Conservation (phyloP, 768 basidiomycete genomes). For the Lentinula aciculospora region DNA sequence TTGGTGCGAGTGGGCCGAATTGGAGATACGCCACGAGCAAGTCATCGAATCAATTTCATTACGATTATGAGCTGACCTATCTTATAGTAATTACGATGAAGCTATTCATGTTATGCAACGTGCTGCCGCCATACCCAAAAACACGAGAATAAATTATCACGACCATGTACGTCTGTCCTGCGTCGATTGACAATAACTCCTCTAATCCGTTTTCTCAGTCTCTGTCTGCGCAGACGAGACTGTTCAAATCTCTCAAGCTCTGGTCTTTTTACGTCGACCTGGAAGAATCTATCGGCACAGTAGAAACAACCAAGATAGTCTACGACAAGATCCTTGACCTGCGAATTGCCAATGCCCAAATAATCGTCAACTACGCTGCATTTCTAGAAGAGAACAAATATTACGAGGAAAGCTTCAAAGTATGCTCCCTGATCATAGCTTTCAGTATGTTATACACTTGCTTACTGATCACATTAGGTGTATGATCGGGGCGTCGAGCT, state of each 20-base stretch:
- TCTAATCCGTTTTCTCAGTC: conserved; percentile 36
- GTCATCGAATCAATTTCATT: conserved; percentile 21
- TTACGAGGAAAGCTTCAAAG: conserved; percentile 98
- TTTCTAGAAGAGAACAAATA: conserved; percentile 98
- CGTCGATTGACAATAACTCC: not conserved
- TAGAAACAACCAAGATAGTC: conserved; percentile 85
- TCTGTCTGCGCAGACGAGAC: conserved; percentile 77
- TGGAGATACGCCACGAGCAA: conserved; percentile 95
- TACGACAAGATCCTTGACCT: conserved; percentile 97
- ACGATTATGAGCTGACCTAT: conserved; percentile 11
- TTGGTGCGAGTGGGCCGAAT: conserved; percentile 99
- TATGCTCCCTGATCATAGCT: conserved; percentile 18
- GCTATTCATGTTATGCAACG: conserved; percentile 95
- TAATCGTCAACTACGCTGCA: conserved; percentile 94
- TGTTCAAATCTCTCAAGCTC: conserved; percentile 97
- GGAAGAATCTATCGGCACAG: conserved; percentile 93
- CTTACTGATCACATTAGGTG: conserved; percentile 41
- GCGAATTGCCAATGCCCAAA: conserved; percentile 95
- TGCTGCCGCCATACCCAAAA: conserved; percentile 87
- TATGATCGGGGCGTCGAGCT: conserved; percentile 97
- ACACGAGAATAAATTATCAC: conserved; percentile 87
- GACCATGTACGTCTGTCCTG: conserved; percentile 65
- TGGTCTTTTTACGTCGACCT: conserved; percentile 99
- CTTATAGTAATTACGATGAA: conserved; percentile 89
- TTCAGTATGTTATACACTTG: no score